Percentiles rank a stretch among this genome's conserved stretches.
phyloP scores from a whole-genome alignment of 768 basidiomycete species.

The Asterophora parasitica region DNA sequence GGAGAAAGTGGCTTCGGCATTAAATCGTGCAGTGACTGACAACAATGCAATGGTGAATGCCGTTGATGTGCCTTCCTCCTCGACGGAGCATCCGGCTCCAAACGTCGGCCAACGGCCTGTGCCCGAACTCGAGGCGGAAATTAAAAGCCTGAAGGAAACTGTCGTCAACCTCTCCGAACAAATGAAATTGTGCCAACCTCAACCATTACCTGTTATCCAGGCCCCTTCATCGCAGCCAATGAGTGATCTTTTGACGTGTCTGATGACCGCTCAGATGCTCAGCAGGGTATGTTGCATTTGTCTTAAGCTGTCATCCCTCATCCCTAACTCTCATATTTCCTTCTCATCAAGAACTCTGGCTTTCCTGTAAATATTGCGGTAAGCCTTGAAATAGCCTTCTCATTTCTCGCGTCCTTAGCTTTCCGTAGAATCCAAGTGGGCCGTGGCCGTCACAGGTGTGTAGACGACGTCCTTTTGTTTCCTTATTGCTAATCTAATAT shows the following conservation, averaged over 20 bases:
- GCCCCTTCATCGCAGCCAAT: not conserved
- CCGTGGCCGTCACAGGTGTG: not conserved
- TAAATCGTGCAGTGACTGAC: not conserved
- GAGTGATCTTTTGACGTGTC: too few relatives aligned
- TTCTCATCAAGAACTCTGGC: too few relatives aligned
- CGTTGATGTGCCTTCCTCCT: not conserved
- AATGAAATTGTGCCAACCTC: not conserved
- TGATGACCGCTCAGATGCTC: too few relatives aligned
- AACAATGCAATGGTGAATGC: not conserved
- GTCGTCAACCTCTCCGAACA: not conserved
- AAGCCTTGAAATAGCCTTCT: not conserved
- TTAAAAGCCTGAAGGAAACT: not conserved
- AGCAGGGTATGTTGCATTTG: too few relatives aligned
- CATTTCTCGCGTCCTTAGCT: not conserved
- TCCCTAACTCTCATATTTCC: too few relatives aligned
- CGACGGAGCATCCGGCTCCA: not conserved
- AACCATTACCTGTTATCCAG: not conserved
- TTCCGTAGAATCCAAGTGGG: not conserved
- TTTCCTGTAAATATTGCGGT: too few relatives aligned
- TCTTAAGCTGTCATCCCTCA: too few relatives aligned
- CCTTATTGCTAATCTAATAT: not conserved
- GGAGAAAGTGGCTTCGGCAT: not conserved
- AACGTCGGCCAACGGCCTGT: not conserved
- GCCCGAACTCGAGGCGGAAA: not conserved
- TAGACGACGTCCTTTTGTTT: not conserved